Base-by-base conservation (phyloP, 129 eudicot species). In the Mikania micrantha region DNA sequence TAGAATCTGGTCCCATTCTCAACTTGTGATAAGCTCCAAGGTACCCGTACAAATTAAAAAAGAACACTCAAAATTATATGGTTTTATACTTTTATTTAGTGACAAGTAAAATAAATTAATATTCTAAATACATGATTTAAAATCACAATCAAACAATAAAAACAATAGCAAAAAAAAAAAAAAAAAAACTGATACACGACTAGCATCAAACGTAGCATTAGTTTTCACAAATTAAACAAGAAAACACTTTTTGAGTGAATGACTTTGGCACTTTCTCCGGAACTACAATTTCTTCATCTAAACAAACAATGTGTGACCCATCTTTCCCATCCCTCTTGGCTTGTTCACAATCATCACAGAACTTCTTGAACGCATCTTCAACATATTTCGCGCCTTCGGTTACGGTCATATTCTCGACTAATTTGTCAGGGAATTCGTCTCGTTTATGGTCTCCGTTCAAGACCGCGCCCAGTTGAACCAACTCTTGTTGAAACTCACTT, bases 401-500 rank as follows among this genome's bases (percentile, higher is more conserved):
- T 4, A 92, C 88, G 4, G 82, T 85, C 95, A 92, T 84, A 48
- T 84, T 79, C 52, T 85, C 90, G 21, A 85, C 87, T 44, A 87
- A 67, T 60, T 81, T 78, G 67, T 79, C 17, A 4, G 88, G 91
- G 52, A 72, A 78, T 7, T 27, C 24, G 50, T 78, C 82, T n/a
- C 62, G 71, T 31, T 38, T 72, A 32, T 85, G 83, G 66, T 91
- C 97, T 3, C 97, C 95, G 0, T 75, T 85, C 57, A 91, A 57
- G 19, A 81, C 84, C 2, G 88, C 85, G 2, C 86, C 82, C 79
- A 91, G 31, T 67, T 85, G 87, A 62, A 91, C 97, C 71, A 91
- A 58, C 81, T 87, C 97, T 29, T 69, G 80, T 73, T 91, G 97
- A 71, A 87, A 91, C 17, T 91, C 93, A 13, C 81, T 80, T 36